Conservation (phyloP, 768 basidiomycete species). For the Lyophyllum decastes region DNA sequence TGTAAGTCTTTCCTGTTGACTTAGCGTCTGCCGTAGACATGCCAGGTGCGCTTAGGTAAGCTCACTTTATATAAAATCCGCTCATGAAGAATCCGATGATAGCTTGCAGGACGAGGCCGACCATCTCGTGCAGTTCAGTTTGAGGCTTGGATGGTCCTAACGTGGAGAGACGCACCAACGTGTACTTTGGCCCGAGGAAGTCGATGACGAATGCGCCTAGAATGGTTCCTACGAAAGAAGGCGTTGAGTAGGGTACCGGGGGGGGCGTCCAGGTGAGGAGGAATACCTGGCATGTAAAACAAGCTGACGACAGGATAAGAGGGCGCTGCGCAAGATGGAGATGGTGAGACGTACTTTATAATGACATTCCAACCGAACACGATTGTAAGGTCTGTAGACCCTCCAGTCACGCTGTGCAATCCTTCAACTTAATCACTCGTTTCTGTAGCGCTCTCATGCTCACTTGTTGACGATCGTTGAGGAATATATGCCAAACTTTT, state of each 20-base stretch:
- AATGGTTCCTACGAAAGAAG: slow-evolving; percentile 54
- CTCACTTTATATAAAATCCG: slow-evolving; percentile 63
- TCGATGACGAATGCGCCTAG: slow-evolving; percentile 79
- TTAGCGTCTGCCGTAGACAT: too few relatives aligned
- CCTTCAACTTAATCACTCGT: too few relatives aligned
- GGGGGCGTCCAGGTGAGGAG: too few relatives aligned
- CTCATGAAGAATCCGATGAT: slow-evolving; percentile 88
- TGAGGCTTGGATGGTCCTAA: too few relatives aligned
- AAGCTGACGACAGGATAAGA: slow-evolving; percentile 23
- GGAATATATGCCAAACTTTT: too few relatives aligned
- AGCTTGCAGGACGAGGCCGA: slow-evolving; percentile 70
- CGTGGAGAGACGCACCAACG: slow-evolving; percentile 52
- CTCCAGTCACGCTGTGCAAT: slow-evolving; percentile 55
- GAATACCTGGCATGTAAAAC: slow-evolving; percentile 39
- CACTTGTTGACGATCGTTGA: too few relatives aligned
- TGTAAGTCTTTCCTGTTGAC: too few relatives aligned
- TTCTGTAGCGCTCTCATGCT: too few relatives aligned
- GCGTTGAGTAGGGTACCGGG: too few relatives aligned
- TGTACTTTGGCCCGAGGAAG: slow-evolving; percentile 70
- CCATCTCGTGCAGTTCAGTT: too few relatives aligned
- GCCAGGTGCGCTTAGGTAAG: too few relatives aligned
- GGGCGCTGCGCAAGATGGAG: too few relatives aligned
- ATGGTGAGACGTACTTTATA: slow-evolving; percentile 58
- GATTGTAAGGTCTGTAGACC: slow-evolving; percentile 48
- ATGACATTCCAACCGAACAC: slow-evolving; percentile 85